Evolutionary conservation across 805 yeast genomes (phyloP), one percentile per base, ranked within the genome.

Genomic region (Debaryomyces castellii): DNA sequence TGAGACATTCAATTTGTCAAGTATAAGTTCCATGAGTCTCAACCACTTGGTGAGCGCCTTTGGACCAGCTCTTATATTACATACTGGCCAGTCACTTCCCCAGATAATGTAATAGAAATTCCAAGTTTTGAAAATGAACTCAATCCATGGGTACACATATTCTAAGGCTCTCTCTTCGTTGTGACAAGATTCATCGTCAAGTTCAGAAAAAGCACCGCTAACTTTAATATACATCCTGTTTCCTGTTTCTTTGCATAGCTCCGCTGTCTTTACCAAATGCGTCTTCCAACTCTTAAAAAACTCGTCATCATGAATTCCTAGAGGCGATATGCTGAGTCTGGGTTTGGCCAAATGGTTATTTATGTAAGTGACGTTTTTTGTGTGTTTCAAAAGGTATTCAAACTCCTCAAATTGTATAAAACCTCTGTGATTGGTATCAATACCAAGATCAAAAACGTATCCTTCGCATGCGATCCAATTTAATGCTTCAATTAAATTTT

Each of bases 41-140:
- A 46, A 44, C 71, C 71, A 67, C 24, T 50, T 58, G 2, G 38
- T 21, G 43, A 55, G 55, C 1, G 59, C 46, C 11, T 40, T 41
- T 3, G 24, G 38, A 11, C 54, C 52, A 3, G 46, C 41, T 39
- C 23, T 37, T 22, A 37, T n/a, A 12, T 22, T 37, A 40, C 71
- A 66, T 5, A 73, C 73, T 2, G 78, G 78, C 77, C 77, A 73
- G 49, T 73, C 75, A 47, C 74, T 69, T 3, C 75, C 78, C 67
- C 69, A 73, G 10, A 73, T 58, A 9, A 69, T 51, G 8, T 59
- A 50, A 3, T 61, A 56, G 4, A 28, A 44, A 47, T 49, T 32
- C 73, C 75, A 59, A 59, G 67, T n/a, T 32, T 61, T 61, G 18
- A 55, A 49, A 34, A 62, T 57, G 3, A 58, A 56, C 27, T 59